Evolutionary conservation across 1,139 yeast genomes (phyloP).

Genomic region (Arxiozyma slooffiae): DNA sequence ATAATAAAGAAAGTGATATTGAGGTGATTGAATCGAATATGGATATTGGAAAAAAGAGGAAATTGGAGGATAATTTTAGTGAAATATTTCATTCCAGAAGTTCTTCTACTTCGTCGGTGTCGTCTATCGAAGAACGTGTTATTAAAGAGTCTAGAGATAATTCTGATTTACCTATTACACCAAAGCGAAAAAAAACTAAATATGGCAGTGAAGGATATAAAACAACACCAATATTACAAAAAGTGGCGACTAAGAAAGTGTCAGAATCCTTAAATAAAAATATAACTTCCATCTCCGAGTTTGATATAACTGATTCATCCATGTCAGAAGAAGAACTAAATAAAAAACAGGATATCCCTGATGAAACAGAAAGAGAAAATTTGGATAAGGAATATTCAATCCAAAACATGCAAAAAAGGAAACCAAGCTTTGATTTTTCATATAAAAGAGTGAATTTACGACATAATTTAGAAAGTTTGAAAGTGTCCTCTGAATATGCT

Average conservation of each 20-base stretch:
- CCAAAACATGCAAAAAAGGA: not conserved
- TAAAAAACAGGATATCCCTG: not conserved
- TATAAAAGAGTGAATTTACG: conserved; percentile 20
- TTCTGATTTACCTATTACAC: conserved; percentile 2
- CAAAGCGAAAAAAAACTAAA: conserved; percentile 5
- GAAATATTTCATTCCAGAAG: not conserved
- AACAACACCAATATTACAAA: conserved; percentile 1
- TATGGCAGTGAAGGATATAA: not conserved
- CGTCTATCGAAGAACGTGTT: conserved; percentile 4
- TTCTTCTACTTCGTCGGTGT: conserved; percentile 4
- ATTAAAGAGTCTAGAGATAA: not conserved
- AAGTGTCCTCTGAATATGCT: conserved; percentile 23
- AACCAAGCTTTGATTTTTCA: conserved; percentile 15
- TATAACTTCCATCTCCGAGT: not conserved
- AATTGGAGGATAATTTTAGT: not conserved
- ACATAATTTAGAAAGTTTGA: conserved; percentile 26
- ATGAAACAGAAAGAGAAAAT: not conserved
- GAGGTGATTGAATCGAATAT: not conserved
- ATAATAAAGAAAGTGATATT: not conserved
- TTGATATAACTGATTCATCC: conserved; percentile 1
- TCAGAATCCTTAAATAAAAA: not conserved
- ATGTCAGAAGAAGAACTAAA: not conserved
- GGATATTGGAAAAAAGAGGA: not conserved
- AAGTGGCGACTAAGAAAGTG: conserved; percentile 3
- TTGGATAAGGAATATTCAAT: no score